Conservation (phyloP, 1,139 yeast genomes). For the Tardiomyces blankii region DNA sequence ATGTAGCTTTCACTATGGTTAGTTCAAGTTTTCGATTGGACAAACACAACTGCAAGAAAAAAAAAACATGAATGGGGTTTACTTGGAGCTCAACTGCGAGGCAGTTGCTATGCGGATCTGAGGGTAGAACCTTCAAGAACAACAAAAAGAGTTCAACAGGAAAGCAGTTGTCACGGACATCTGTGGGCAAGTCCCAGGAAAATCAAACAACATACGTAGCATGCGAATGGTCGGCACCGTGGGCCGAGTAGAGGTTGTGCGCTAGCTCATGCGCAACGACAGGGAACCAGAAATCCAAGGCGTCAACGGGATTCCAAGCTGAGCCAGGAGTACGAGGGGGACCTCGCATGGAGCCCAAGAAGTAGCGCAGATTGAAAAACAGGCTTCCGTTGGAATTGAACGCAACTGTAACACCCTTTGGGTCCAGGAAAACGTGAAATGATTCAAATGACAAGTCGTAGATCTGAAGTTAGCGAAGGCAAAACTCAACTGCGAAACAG, state of each 20-base stretch:
- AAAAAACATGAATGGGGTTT: too few relatives aligned
- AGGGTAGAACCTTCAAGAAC: too few relatives aligned
- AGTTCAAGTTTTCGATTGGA: neutral
- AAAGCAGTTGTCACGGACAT: too few relatives aligned
- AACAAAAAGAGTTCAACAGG: too few relatives aligned
- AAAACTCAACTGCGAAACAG: too few relatives aligned
- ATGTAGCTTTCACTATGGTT: constrained; percentile 23
- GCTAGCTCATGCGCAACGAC: constrained; percentile 33
- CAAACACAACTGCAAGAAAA: too few relatives aligned
- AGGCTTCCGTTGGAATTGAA: constrained; percentile 28
- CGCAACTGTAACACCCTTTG: constrained; percentile 20
- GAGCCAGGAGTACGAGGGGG: constrained; percentile 8
- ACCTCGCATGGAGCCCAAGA: constrained; percentile 11
- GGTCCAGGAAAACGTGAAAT: constrained; percentile 22
- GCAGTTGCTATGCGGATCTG: too few relatives aligned
- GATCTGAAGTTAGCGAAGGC: constrained; percentile 9
- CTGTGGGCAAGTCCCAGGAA: too few relatives aligned
- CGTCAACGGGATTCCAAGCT: constrained; percentile 11
- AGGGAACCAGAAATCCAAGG: constrained; percentile 29
- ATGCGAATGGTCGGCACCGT: constrained; percentile 29
- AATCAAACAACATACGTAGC: too few relatives aligned
- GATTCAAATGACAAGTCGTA: constrained; percentile 10
- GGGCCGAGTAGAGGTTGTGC: constrained; percentile 26
- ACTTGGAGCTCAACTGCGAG: too few relatives aligned
- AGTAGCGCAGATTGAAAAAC: constrained; percentile 28